Conservation (phyloP, 2,329 filamentous ascomycete species). For the Monilinia vaccinii-corymbosi region DNA sequence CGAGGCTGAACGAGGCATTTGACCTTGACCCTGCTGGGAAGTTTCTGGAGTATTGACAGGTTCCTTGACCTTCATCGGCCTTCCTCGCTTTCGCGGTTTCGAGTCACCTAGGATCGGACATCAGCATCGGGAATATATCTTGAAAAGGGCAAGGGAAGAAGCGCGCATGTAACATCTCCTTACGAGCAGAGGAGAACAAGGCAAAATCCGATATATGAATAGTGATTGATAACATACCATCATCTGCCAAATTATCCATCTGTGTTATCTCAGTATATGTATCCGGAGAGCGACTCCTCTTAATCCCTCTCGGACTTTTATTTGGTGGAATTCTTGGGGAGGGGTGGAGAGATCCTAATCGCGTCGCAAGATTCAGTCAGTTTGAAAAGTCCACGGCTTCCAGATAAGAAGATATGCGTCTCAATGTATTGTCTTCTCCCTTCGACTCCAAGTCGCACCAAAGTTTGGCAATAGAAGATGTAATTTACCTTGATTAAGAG, state of each 20-base stretch:
- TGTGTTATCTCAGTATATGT: slow-evolving; percentile 45
- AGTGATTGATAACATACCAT: slow-evolving; percentile 54
- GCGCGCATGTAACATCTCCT: slow-evolving; percentile 25
- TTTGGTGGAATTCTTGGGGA: slow-evolving; percentile 40
- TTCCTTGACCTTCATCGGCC: slow-evolving; percentile 30
- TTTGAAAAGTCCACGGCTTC: background rate
- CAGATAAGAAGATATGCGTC: background rate
- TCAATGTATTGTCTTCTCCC: too few species aligned
- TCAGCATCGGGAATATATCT: slow-evolving; percentile 17
- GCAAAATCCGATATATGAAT: slow-evolving; percentile 10
- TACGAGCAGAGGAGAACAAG: slow-evolving; percentile 17
- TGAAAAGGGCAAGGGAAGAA: slow-evolving; percentile 9
- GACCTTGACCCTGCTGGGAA: slow-evolving; percentile 39
- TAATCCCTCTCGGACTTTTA: slow-evolving; percentile 58
- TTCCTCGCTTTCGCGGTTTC: slow-evolving; percentile 33
- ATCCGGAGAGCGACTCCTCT: slow-evolving; percentile 66
- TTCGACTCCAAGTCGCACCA: background rate
- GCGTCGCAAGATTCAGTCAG: background rate
- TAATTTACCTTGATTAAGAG: slow-evolving; percentile 10
- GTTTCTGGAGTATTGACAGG: slow-evolving; percentile 46
- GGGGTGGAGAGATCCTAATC: slow-evolving; percentile 25
- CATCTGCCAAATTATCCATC: slow-evolving; percentile 53
- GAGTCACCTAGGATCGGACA: slow-evolving; percentile 33
- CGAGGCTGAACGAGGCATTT: slow-evolving; percentile 35
- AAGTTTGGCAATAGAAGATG: background rate